Evolutionary conservation across 805 yeast genomes (phyloP).

Genomic region (Sungouiella thailandica): DNA sequence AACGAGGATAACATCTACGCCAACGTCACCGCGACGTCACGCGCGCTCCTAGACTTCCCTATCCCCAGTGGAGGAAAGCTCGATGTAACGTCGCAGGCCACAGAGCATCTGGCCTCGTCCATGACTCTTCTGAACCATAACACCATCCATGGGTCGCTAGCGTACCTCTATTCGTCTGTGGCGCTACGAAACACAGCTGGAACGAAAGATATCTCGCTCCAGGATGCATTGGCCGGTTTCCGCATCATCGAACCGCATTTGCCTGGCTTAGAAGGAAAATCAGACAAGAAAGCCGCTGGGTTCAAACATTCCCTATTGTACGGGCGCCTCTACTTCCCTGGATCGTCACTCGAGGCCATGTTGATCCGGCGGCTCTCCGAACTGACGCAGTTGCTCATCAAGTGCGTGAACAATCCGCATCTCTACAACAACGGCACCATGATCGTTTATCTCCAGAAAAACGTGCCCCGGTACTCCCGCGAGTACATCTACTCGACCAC

Average conservation of each 20-base stretch:
- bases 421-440: constrained; percentile 50
- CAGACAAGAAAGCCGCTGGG: constrained; percentile 1
- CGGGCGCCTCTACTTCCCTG: constrained; percentile 87
- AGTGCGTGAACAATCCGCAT: constrained; percentile 67
- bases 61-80: constrained; percentile 65
- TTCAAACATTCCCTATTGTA: constrained; percentile 47
- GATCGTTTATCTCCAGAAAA: constrained; percentile 68
- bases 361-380: constrained; percentile 56
- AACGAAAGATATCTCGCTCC: constrained; percentile 51
- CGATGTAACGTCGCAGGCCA: constrained; percentile 64
- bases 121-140: constrained; percentile 62
- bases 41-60: constrained; percentile 63
- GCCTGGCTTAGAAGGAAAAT: neutral
- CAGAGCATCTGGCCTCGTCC: constrained; percentile 67
- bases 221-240: constrained; percentile 68
- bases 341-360: constrained; percentile 85
- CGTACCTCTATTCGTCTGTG: constrained; percentile 70
- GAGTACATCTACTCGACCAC: constrained; percentile 80
- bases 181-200: constrained; percentile 49
- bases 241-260: constrained; percentile 46
- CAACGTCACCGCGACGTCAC: constrained; percentile 66
- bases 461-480: constrained; percentile 55
- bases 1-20: constrained; percentile 73
- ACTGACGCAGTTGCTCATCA: constrained; percentile 60
- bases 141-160: constrained; percentile 71